phyloP scores from a whole-genome alignment of 1,139 yeast genomes.

The Kodamaea suecica region DNA sequence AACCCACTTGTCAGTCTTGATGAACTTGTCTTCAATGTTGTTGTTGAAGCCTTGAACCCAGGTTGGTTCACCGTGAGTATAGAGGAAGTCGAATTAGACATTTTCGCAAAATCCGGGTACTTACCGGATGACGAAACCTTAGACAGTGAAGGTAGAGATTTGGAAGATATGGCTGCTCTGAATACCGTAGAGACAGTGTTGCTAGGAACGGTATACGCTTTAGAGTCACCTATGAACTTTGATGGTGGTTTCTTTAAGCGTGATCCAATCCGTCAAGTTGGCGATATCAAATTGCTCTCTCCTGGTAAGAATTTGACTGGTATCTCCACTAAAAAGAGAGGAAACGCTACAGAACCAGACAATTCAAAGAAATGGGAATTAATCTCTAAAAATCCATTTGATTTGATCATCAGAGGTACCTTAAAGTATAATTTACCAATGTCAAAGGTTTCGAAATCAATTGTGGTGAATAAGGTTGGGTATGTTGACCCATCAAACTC shows the following conservation, averaged over 20 bases:
- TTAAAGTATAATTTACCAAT: constrained; percentile 75
- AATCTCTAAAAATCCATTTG: constrained; percentile 80
- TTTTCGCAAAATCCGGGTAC: constrained; percentile 80
- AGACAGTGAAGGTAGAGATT: constrained; percentile 2
- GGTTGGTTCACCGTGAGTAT: constrained; percentile 73
- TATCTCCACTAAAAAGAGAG: constrained; percentile 11
- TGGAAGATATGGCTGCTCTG: constrained; percentile 14
- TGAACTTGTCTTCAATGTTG: constrained; percentile 76
- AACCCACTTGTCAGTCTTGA: constrained; percentile 81
- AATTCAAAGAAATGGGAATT: constrained; percentile 68
- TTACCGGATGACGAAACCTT: constrained; percentile 20
- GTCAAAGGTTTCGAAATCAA: constrained; percentile 50
- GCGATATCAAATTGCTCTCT: constrained; percentile 66
- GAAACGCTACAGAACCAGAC: constrained; percentile 23
- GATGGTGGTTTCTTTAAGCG: constrained; percentile 76
- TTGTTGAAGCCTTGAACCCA: constrained; percentile 80
- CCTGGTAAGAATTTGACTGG: constrained; percentile 70
- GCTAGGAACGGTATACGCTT: constrained; percentile 61
- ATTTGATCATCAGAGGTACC: constrained; percentile 78
- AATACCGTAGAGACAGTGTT: constrained; percentile 60
- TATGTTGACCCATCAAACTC: constrained; percentile 50
- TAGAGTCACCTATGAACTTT: constrained; percentile 74
- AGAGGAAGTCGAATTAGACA: constrained; percentile 69
- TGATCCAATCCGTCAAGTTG: constrained; percentile 53
- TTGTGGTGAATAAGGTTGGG: constrained; percentile 60